phyloP scores from a whole-genome alignment of 208 protist genomes.

The Crithidia thermophila region DNA sequence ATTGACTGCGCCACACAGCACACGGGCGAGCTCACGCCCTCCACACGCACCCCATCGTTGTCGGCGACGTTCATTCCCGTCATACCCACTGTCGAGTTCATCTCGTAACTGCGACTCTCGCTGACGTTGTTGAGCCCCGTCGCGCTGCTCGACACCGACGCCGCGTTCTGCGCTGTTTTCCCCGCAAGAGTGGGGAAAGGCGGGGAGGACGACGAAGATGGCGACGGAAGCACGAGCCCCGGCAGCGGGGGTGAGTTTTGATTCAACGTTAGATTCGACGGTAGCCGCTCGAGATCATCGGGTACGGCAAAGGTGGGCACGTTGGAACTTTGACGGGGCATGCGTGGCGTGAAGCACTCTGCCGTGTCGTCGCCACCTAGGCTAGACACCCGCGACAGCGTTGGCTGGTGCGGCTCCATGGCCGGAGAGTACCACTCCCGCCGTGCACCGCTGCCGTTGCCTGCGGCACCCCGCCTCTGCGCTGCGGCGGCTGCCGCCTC shows the following conservation, averaged over 20 bases:
- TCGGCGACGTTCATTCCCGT: background rate
- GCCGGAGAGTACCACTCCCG: conserved; percentile 16
- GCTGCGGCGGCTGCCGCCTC: background rate
- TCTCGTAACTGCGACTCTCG: too few relatives aligned
- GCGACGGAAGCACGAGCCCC: background rate
- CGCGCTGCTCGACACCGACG: too few relatives aligned
- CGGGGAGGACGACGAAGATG: background rate
- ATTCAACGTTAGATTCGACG: background rate
- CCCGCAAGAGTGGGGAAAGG: too few relatives aligned
- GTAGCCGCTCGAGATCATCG: background rate
- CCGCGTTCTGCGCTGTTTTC: too few relatives aligned
- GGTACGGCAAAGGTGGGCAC: background rate
- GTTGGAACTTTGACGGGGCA: background rate
- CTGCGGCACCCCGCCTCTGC: background rate
- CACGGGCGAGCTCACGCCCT: too few relatives aligned
- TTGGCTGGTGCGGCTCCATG: conserved; percentile 1
- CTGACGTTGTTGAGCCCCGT: too few relatives aligned
- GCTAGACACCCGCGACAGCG: conserved; percentile 20
- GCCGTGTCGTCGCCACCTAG: conserved; percentile 21
- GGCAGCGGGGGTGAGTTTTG: conserved; percentile 1
- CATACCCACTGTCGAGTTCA: background rate
- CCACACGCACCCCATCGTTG: too few relatives aligned
- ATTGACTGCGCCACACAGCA: background rate
- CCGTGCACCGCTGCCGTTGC: background rate
- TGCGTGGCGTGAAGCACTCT: conserved; percentile 16